Conservation (phyloP, 192 early-diverging fungal species). For the Tieghemiomyces parasiticus region DNA sequence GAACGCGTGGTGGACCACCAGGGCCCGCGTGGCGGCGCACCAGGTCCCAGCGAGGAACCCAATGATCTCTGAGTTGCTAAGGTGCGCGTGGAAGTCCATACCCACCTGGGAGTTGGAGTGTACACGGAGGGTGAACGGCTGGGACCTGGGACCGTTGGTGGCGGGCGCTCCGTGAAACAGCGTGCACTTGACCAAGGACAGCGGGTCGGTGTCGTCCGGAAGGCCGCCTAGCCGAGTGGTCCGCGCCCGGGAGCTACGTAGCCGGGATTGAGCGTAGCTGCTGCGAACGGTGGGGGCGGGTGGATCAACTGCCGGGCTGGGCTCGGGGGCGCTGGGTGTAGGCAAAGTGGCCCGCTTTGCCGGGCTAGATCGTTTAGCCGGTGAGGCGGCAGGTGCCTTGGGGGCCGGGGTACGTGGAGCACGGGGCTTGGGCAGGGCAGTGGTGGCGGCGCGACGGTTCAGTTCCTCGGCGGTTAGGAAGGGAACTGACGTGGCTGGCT, state of each 20-base stretch:
- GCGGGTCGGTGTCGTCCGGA: slow-evolving; percentile 36
- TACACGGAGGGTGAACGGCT: slow-evolving; percentile 64
- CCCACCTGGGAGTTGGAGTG: slow-evolving; percentile 59
- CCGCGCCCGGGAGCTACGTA: slow-evolving; percentile 30
- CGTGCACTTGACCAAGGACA: slow-evolving; percentile 72
- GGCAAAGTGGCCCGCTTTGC: neutral
- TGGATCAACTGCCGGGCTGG: neutral
- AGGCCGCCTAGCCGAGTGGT: slow-evolving; percentile 12
- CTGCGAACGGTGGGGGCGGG: slow-evolving; percentile 21
- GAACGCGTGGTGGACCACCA: slow-evolving; percentile 47
- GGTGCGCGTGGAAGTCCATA: slow-evolving; percentile 91
- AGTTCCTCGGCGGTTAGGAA: slow-evolving; percentile 1
- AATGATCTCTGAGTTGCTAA: slow-evolving; percentile 78
- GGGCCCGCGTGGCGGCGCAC: slow-evolving; percentile 30
- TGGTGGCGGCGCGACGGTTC: neutral
- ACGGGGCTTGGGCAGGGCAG: neutral
- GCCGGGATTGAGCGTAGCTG: slow-evolving; percentile 32
- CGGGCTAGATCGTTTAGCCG: neutral
- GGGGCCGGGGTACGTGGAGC: neutral
- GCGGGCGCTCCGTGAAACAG: slow-evolving; percentile 55
- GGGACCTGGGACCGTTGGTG: slow-evolving; percentile 44
- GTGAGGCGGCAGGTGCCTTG: neutral
- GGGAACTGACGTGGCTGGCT: neutral
- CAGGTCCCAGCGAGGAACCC: slow-evolving; percentile 76
- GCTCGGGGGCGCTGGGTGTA: neutral